Evolutionary conservation across 164 flowering plant genomes (phyloP), one percentile per base, ranked within the genome.

Genomic region (Vitis cinerea): DNA sequence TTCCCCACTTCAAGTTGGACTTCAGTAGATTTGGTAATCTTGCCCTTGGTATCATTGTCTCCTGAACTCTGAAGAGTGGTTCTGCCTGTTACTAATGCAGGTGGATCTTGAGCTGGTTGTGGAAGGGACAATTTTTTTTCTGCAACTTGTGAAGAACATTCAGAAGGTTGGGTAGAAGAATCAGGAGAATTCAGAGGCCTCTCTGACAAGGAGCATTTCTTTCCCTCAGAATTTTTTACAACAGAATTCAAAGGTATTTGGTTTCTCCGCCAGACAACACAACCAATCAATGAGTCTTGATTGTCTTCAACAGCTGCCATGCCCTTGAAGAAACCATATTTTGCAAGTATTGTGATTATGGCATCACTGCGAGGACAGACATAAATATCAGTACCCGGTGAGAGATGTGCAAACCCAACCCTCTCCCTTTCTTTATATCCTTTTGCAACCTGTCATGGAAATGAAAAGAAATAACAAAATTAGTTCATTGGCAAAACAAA

Each of bases 311-410:
- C 69, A 69, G 83, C 85, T 14, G 79, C 76, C 85, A 75, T 81
- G 57, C 87, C 91, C 78, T 85, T 85, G 71, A 83, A 83, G 77
- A 79, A 87, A n/a, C 88, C 91, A 74, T 85, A 68, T 74, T 85
- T 87, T 55, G 86, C 85, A 29, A 87, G 87, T 50, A 84, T 80
- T 52, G 86, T 85, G 69, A 83, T 81, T 63, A 85, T 83, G 63
- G 81, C 56, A 51, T 85, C 81, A 64, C 82, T 81, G 57, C 79
- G 83, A 60, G 91, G 91, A 67, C 89, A 87, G 59, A 87, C 75
- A 69, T 87, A 87, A 64, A 84, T 61, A 75, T 82, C 87, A 63
- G 73, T 65, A 57, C 86, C 86, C 0, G 77, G 61, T n/a, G 82
- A 77, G 8, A 77, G 75, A 37, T 74, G 76, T 48, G 89, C 91